Evolutionary conservation across 2,329 filamentous ascomycete genomes (phyloP).

Genomic region (Paraphoma chrysanthemicola): DNA sequence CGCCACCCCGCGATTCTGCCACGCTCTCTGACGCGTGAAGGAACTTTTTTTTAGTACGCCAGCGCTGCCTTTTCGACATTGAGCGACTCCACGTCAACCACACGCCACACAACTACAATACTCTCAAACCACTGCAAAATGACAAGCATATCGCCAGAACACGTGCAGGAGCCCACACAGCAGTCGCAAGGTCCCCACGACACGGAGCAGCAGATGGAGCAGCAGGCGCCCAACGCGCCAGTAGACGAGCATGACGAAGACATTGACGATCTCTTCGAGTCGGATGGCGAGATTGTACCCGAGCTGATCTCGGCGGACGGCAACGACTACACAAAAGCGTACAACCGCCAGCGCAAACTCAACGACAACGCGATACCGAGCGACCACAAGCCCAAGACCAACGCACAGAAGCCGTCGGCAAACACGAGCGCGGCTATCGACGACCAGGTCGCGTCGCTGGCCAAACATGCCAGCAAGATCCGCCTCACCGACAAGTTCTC

Average conservation of each 20-base stretch:
- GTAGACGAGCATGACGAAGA: conserved; percentile 64
- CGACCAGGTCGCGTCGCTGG: conserved; percentile 85
- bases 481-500: conserved; percentile 71
- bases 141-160: conserved; percentile 14
- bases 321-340: conserved; percentile 80
- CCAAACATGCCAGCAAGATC: conserved; percentile 85
- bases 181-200: conserved; percentile 8
- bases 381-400: conserved; percentile 71
- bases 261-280: conserved; percentile 65
- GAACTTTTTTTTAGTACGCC: background rate
- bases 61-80: background rate
- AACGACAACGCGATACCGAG: conserved; percentile 60
- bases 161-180: conserved; percentile 6
- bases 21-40: background rate
- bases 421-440: conserved; percentile 83
- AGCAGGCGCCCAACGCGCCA: background rate
- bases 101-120: background rate
- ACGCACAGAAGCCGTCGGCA: conserved; percentile 71
- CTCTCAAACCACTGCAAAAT: conserved; percentile 8
- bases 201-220: conserved; percentile 6
- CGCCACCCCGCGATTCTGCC: conserved; percentile 3
- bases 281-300: conserved; percentile 58
- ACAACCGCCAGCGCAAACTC: conserved; percentile 81
- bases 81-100: background rate
- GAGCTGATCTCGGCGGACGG: conserved; percentile 65